These are phyloP conservation scores for Beauveria caledonica DNA, from an alignment of 2,329 filamentous ascomycete genomes.

Conservation along the genomic window DNA sequence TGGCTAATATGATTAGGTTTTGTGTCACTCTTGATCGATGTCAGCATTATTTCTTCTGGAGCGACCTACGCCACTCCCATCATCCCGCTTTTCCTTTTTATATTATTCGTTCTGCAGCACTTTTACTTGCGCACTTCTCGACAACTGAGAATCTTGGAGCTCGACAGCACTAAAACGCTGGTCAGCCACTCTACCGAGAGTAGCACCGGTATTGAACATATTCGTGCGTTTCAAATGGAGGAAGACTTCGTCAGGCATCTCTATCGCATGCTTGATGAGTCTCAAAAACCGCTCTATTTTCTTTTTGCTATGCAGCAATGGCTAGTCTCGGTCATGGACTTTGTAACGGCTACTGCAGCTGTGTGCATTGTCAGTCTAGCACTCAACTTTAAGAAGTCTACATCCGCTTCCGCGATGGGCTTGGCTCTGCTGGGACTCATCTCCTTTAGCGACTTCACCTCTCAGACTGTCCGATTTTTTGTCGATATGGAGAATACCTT, in stretches of 20 bases:
- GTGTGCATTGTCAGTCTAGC: slow-evolving; percentile 36
- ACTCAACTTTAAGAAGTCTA: slow-evolving; percentile 18
- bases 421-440: slow-evolving; percentile 16
- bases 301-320: slow-evolving; percentile 47
- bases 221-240: slow-evolving; percentile 47
- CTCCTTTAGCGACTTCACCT: slow-evolving; percentile 18
- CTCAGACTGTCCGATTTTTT: slow-evolving; percentile 21
- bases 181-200: slow-evolving; percentile 33
- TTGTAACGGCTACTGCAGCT: slow-evolving; percentile 36
- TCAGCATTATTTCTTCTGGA: slow-evolving; percentile 16
- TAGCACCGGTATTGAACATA: slow-evolving; percentile 35
- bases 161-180: slow-evolving; percentile 26
- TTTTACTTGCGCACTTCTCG: slow-evolving; percentile 28
- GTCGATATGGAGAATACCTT: slow-evolving; percentile 11
- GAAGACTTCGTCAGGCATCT: slow-evolving; percentile 33
- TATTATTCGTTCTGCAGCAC: slow-evolving; percentile 22
- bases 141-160: slow-evolving; percentile 28
- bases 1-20: background rate
- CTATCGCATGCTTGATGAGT: slow-evolving; percentile 37
- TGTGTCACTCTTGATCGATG: slow-evolving; percentile 12
- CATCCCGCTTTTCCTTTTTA: slow-evolving; percentile 18
- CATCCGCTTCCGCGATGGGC: slow-evolving; percentile 7
- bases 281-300: slow-evolving; percentile 47
- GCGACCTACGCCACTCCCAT: slow-evolving; percentile 23
- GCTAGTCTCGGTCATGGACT: slow-evolving; percentile 40